These are phyloP conservation scores for Chiua virens DNA, from an alignment of 768 basidiomycete genomes.

Conservation along the genomic window DNA sequence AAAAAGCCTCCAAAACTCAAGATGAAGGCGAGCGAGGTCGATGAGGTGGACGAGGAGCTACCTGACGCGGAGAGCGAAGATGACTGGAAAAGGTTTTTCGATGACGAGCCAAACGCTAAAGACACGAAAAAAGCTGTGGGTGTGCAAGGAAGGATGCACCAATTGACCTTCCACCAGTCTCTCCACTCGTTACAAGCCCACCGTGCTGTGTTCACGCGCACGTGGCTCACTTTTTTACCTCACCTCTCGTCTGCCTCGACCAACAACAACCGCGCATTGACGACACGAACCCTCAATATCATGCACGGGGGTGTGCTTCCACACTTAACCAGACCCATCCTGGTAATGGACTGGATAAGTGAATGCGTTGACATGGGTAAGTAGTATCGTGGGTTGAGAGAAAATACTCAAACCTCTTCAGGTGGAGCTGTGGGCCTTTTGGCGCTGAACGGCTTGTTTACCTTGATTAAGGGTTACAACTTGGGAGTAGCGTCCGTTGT, in stretches of 20 bases:
- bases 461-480: slow-evolving; percentile 90
- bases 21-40: slow-evolving; percentile 39
- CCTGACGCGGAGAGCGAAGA: slow-evolving; percentile 39
- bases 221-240: slow-evolving; percentile 77
- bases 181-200: slow-evolving; percentile 77
- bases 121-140: slow-evolving; percentile 39
- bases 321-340: slow-evolving; percentile 70
- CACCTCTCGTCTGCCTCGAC: slow-evolving; percentile 44
- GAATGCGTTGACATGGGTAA: slow-evolving; percentile 79
- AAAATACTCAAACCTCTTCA: slow-evolving; percentile 25
- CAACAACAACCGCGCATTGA: slow-evolving; percentile 35
- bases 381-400: slow-evolving; percentile 18
- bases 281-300: slow-evolving; percentile 64
- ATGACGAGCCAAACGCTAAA: slow-evolving; percentile 49
- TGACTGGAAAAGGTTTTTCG: slow-evolving; percentile 86
- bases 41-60: slow-evolving; percentile 33
- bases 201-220: slow-evolving; percentile 73
- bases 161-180: slow-evolving; percentile 72
- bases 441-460: slow-evolving; percentile 88
- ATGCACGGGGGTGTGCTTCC: slow-evolving; percentile 86
- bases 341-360: slow-evolving; percentile 92
- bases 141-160: slow-evolving; percentile 49
- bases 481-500: slow-evolving; percentile 54
- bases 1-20: slow-evolving; percentile 54
- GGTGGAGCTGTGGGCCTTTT: slow-evolving; percentile 85